Percentiles rank a stretch among this genome's conserved stretches.
phyloP scores from a whole-genome alignment of 148 eudicot species.

The Spergularia marina region DNA sequence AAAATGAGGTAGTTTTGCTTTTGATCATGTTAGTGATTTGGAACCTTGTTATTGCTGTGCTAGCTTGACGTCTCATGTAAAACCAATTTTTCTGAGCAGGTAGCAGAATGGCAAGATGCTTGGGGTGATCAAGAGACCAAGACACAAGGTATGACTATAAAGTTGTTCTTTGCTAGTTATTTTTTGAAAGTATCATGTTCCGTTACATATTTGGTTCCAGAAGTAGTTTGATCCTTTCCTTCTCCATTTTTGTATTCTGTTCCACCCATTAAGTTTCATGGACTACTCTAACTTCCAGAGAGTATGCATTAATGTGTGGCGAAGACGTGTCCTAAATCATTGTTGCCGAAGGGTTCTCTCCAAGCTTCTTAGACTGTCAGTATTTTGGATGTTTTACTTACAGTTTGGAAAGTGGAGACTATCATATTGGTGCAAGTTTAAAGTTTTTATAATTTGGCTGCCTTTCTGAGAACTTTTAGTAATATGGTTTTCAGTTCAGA shows the following conservation, averaged over 20 bases:
- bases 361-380: not conserved
- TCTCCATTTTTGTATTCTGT: not conserved
- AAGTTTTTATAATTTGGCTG: not conserved
- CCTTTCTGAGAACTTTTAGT: not conserved
- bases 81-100: constrained; percentile 9
- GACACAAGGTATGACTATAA: constrained; percentile 23
- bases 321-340: too few relatives aligned
- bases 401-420: not conserved
- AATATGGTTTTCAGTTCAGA: not conserved
- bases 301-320: too few relatives aligned
- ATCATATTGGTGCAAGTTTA: not conserved
- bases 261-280: not conserved
- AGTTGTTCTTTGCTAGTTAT: not conserved
- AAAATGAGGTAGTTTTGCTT: constrained; percentile 25
- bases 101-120: constrained; percentile 36
- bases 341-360: not conserved
- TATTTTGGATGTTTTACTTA: not conserved
- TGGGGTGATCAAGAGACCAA: constrained; percentile 27
- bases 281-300: too few relatives aligned
- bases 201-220: not conserved
- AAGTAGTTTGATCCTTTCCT: not conserved
- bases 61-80: constrained; percentile 3
- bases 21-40: not conserved
- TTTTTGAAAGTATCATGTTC: not conserved
- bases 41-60: not conserved